Evolutionary conservation across 169 alveolate genomes (phyloP).

Genomic region (Plasmodium coatneyi): DNA sequence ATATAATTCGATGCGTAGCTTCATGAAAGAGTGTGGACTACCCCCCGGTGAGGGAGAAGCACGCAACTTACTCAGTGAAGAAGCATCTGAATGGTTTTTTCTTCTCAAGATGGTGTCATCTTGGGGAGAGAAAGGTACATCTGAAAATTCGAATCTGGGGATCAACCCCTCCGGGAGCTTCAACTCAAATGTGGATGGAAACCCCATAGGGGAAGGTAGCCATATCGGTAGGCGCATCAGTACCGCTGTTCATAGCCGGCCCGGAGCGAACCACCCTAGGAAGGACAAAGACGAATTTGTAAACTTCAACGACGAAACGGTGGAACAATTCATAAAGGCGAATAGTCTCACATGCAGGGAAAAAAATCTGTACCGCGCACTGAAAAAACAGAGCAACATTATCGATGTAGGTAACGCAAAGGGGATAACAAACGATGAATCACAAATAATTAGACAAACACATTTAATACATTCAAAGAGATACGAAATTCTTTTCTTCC

Average conservation of each 20-base stretch:
- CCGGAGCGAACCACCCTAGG: neutral
- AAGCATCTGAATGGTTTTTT: neutral
- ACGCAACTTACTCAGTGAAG: neutral
- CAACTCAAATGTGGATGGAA: neutral
- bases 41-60: neutral
- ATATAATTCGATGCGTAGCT: neutral
- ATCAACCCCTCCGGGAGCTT: neutral
- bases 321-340: neutral
- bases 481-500: slow-evolving; percentile 8
- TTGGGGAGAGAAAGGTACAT: neutral
- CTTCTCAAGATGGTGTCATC: neutral
- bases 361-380: neutral
- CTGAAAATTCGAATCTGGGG: neutral
- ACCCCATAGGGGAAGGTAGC: neutral
- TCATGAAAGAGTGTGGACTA: neutral
- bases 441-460: neutral
- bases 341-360: neutral
- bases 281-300: neutral
- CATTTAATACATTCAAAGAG: slow-evolving; percentile 6
- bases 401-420: neutral
- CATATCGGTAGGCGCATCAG: neutral
- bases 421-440: neutral
- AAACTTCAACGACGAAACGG: slow-evolving; percentile 1
- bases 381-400: neutral
- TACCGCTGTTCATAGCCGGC: neutral